Base-by-base conservation (phyloP, 768 basidiomycete genomes). In the Sutorius australiensis region DNA sequence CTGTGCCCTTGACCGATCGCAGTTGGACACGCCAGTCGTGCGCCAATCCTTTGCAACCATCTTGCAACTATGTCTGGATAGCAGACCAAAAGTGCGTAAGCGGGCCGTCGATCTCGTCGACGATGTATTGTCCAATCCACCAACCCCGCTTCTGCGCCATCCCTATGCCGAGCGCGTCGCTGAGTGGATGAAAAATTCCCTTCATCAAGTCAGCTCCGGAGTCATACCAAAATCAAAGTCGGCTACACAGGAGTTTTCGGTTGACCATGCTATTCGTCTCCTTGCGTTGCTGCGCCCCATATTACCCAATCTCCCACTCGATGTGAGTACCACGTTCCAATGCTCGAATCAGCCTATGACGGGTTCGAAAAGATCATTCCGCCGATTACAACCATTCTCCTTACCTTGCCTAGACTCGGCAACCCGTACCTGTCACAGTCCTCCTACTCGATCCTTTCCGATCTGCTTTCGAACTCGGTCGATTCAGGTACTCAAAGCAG, bases 81-180 rank as follows among this genome's bases (percentile, higher is more conserved):
- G 86, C 5, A 76, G 97, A 46, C 97, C 97, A 17, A 98, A 98
- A 74, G 93, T 99, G 48, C 84, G 97, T 51, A 94, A 82, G 70
- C 84, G 87, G 65, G 94, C 95, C 21, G 86, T 87, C 42, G 95
- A 98, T 63, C 80, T 89, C 17, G 80, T 99, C 31, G 80, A 79
- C 61, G 87, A 90, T 59, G 77, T 93, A 4, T 75, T 99, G 33
- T 76, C 79, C 14, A 77, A 77, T 24, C 92, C 94, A 9, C 89
- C 92, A 3, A 76, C 84, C 5, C 95, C 95, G 0, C 76, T 88
- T 34, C 61, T 81, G 6, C 70, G 78, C 21, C 97, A 99, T 73
- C 95, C 97, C 0, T 99, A 97, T 66, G 79, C 91, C 0, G 80
- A 86, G 36, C 77, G 83, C 58, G 86, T 91, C 16, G 81, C 88